Evolutionary conservation across 2,329 filamentous ascomycete species (phyloP), one percentile per base, ranked within the genome.

Genomic region (Didymella glomerata): DNA sequence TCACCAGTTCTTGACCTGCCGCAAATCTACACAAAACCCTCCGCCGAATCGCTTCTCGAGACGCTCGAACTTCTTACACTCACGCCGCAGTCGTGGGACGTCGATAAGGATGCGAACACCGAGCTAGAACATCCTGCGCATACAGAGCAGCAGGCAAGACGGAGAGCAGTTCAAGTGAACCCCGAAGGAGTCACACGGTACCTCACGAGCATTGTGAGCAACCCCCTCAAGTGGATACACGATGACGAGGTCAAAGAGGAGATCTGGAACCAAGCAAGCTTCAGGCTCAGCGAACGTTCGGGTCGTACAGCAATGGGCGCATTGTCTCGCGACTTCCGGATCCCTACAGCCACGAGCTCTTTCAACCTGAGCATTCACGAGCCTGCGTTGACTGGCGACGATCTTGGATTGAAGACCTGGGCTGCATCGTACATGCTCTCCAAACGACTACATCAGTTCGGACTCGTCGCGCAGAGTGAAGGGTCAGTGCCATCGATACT

Each of bases 351-450:
- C 11, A 73, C 72, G n/a, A 64, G 64, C 24, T 57, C 67, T 2
- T 74, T 77, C 48, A 84, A 88, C 45, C 81, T 99, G 49, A 83
- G 85, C 34, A 87, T 99, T 38, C 85, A 92, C 56, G 95, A 99
- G 74, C 95, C 95, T 1, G 88, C 93, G 0, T 82, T 98, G 55
- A 96, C 92, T 0, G 90, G 90, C 7, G 94, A 97, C 76, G 90
- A 91, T 59, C 82, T 98, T 18, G 95, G 95, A 1, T 84, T 96
- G 75, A 98, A 99, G 77, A 99, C 95, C 0, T 98, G 95, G 95
- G 92, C 91, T 0, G 94, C 93, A 0, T 94, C 93, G 0, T 96
- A 93, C 71, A 84, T 96, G 2, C 86, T 98, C 4, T 90, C 94
- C 0, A 89, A 86, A 66, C 87, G 90, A 24, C 84, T 98, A 25